These are phyloP conservation scores for Trichophyton equinum DNA, from an alignment of 2,329 filamentous ascomycete genomes.

Conservation along the genomic window DNA sequence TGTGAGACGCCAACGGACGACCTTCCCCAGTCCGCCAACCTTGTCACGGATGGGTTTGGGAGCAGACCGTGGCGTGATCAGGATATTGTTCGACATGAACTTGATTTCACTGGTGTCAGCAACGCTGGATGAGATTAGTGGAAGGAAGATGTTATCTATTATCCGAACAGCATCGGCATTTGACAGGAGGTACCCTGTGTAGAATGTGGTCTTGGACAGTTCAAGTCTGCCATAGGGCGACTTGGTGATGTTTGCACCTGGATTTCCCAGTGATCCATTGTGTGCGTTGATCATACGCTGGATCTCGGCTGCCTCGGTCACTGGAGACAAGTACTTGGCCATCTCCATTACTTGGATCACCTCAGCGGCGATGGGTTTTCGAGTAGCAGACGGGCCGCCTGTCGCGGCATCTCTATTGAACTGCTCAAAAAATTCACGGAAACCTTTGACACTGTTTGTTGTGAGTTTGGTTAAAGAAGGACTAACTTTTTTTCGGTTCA, in stretches of 20 bases:
- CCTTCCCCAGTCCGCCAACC: constrained; percentile 75
- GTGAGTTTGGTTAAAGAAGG: constrained; percentile 12
- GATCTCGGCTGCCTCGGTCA: constrained; percentile 67
- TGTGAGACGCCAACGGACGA: constrained; percentile 71
- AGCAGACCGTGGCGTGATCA: constrained; percentile 71
- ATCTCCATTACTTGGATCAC: constrained; percentile 77
- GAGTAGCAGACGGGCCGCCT: constrained; percentile 32
- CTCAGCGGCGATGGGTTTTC: constrained; percentile 59
- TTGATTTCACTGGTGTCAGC: constrained; percentile 58
- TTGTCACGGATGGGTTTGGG: constrained; percentile 62
- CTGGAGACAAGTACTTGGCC: constrained; percentile 60
- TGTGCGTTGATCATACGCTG: constrained; percentile 83
- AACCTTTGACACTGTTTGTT: constrained; percentile 52
- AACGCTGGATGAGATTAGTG: constrained; percentile 48
- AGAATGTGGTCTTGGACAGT: constrained; percentile 80
- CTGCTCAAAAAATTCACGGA: constrained; percentile 68
- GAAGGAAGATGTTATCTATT: constrained; percentile 46
- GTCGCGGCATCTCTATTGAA: constrained; percentile 54
- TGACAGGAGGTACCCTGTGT: constrained; percentile 79
- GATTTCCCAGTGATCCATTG: constrained; percentile 41
- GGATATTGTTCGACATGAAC: constrained; percentile 74
- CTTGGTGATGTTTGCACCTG: constrained; percentile 26
- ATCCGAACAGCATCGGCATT: constrained; percentile 60
- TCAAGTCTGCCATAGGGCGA: constrained; percentile 42
- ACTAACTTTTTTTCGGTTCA: not conserved